Evolutionary conservation across 2,329 filamentous ascomycete species (phyloP), one percentile per base, ranked within the genome.

Genomic region (Botrytis pseudocinerea): DNA sequence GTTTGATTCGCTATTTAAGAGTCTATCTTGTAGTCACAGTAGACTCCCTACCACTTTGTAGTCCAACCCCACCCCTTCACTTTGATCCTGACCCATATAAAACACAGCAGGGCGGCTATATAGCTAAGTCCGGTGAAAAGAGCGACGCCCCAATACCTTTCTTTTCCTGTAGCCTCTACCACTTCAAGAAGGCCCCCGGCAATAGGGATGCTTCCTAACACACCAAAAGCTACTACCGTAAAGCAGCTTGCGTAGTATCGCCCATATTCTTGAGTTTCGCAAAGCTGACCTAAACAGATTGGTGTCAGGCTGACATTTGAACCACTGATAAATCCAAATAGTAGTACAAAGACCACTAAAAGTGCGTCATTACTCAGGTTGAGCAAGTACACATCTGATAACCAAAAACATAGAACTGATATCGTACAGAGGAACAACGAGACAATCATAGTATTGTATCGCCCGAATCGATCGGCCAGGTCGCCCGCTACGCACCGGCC

Each of bases 181-280:
- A 12, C 35, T 40, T 42, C n/a, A 57, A 93, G 81, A 70, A 93
- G 87, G 76, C 85, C 85, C 0, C 91, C 91, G 0, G 87, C 92
- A 72, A 94, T 90, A 0, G 92, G 92, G 46, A 93, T 89, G 25
- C 91, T 91, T 8, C 92, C 89, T 70, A 94, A 83, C 63, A 85
- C 91, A 76, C 91, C 92, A 79, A 97, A 88, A 32, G 90, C 92
- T n/a, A 95, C 93, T 46, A 97, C 84, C 0, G 92, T 95, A 80
- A 97, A 97, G 73, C 91, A 90, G 0, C 93, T 96, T 12, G 93
- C 92, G 79, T 96, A 97, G 81, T 96, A 95, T 9, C 93, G 86
- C 0, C 93, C 94, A 78, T 97, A 97, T 70, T 95, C 85, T 78
- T 93, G 89, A 22, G 92, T 95, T 78, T 90, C 89, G 82, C 93